Evolutionary conservation across 441 rosid species (phyloP).

Genomic region (Melastoma candidum): DNA sequence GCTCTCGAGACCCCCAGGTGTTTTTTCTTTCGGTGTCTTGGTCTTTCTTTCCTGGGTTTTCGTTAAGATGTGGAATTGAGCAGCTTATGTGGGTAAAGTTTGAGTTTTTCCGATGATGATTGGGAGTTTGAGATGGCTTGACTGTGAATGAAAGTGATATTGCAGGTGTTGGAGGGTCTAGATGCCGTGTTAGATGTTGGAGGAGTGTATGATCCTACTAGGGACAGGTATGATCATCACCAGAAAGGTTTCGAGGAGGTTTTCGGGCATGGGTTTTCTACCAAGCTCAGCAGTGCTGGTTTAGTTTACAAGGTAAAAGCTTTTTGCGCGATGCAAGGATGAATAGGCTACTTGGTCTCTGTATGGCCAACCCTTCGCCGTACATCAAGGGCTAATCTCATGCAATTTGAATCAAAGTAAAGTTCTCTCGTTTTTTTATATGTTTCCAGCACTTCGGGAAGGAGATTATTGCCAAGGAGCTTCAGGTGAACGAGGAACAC

Average conservation of each 20-base stretch:
- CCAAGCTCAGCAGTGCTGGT: slow-evolving; percentile 84
- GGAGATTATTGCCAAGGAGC: slow-evolving; percentile 80
- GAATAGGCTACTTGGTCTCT: too few relatives aligned
- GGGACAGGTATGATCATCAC: slow-evolving; percentile 69
- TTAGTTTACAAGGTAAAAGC: slow-evolving; percentile 47
- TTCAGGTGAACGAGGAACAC: slow-evolving; percentile 59
- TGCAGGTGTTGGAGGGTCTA: slow-evolving; percentile 61
- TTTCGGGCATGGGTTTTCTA: slow-evolving; percentile 70
- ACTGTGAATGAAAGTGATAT: neutral
- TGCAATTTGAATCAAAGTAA: too few relatives aligned
- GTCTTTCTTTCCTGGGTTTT: slow-evolving; percentile 16
- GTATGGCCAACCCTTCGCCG: too few relatives aligned
- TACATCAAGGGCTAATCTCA: too few relatives aligned
- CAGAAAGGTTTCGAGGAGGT: slow-evolving; percentile 55
- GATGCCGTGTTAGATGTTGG: slow-evolving; percentile 91
- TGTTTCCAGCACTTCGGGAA: slow-evolving; percentile 69
- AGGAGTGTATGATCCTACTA: slow-evolving; percentile 62
- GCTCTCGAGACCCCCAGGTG: slow-evolving; percentile 68
- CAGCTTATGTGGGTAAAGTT: neutral
- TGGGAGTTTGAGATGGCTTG: neutral
- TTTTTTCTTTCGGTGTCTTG: neutral
- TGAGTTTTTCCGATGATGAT: neutral
- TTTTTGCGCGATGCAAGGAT: too few relatives aligned
- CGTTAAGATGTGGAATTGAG: neutral
- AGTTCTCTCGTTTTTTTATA: slow-evolving; percentile 4